Base-by-base conservation (phyloP, 1,284 basidiomycete species). In the Ustilago loliicola region DNA sequence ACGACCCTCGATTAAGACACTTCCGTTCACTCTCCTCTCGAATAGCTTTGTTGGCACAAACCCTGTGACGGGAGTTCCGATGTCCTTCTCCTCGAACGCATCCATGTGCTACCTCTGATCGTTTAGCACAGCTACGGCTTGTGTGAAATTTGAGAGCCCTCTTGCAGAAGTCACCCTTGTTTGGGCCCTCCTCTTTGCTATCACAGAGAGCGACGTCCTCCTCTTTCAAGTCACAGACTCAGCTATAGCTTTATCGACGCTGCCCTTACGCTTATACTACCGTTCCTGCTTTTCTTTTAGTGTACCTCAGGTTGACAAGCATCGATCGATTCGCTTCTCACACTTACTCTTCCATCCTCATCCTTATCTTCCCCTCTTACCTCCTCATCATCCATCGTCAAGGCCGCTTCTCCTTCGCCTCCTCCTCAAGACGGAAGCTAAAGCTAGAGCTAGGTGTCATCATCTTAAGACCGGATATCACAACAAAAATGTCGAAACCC, bases 401-500 rank as follows among this genome's bases (percentile, higher is more conserved):
- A 53, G 30, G 13, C 15, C 51, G n/a, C 15, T 13, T 17, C 51
- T 21, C 23, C 29, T 13, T 11, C 27, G 29, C n/a, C 51, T 17
- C n/a, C 9, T 34, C 30, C 51, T n/a, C 23, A 50, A 56, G 21
- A 51, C 45, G 17, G 32, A 60, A 51, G 58, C 30, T 13, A 13
- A 47, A 32, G 38, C 23, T 23, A 32, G 15, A 34, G 2, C 21
- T 36, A 25, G 30, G 21, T n/a, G n/a, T 36, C 53, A 25, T 21
- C 15, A 57, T 1, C 38, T 25, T 38, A 34, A 25, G 8, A 23
- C n/a, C 32, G 29, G 15, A n/a, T 19, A 47, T 23, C 50, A 36
- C 13, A 21, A 17, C 19, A 15, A 53, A 36, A 17, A 76, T 76
- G 73, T 71, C 68, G 21, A 71, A 71, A 36, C 73, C 73, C 2